phyloP scores from a whole-genome alignment of 2,329 filamentous ascomycete genomes.

The Fusarium buxicola region DNA sequence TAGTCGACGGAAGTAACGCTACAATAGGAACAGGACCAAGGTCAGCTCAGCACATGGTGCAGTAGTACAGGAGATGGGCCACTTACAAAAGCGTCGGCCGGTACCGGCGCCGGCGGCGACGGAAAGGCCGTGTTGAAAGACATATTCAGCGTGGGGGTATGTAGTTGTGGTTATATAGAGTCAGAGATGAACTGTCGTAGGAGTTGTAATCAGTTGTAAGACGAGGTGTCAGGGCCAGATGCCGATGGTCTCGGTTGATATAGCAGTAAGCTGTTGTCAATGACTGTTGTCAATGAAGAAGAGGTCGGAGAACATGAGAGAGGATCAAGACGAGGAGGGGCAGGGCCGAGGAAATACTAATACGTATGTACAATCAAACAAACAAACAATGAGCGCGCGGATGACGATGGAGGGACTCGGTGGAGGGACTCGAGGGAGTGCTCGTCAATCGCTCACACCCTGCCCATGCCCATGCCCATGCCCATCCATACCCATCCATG shows the following conservation, averaged over 20 bases:
- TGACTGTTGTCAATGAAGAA: not conserved
- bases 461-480: conserved; percentile 6
- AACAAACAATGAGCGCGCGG: conserved; percentile 30
- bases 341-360: conserved; percentile 37
- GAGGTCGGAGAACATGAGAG: conserved; percentile 10
- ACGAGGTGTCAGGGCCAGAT: not conserved
- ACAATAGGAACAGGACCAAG: conserved; percentile 1
- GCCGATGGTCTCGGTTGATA: not conserved
- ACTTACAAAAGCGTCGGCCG: conserved; percentile 34
- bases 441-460: conserved; percentile 22
- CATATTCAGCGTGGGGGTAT: conserved; percentile 14
- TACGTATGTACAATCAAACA: conserved; percentile 41
- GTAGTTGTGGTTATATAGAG: not conserved
- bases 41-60: conserved; percentile 20
- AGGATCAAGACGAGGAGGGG: conserved; percentile 19
- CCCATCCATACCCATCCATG: not conserved
- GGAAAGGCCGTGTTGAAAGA: conserved; percentile 14
- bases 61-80: not conserved
- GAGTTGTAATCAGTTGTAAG: conserved; percentile 5
- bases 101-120: conserved; percentile 2
- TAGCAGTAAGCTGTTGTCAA: not conserved
- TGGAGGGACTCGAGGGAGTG: conserved; percentile 34
- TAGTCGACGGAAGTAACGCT: conserved; percentile 58
- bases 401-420: conserved; percentile 39
- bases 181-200: not conserved